Evolutionary conservation across 75 land plant genomes (phyloP).

Genomic region (Ceratopteris richardii): DNA sequence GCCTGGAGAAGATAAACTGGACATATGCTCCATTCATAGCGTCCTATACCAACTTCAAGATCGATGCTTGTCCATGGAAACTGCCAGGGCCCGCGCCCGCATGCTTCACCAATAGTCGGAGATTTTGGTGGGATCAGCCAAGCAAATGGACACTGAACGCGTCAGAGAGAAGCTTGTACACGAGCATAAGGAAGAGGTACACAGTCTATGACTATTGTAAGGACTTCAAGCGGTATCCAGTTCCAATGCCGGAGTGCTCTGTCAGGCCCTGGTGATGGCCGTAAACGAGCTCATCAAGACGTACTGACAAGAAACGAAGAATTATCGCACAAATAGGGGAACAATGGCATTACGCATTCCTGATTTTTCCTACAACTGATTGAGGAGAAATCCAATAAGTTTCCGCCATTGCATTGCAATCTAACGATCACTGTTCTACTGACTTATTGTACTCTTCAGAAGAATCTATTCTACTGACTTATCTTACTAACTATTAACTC

Average conservation of each 20-base stretch:
- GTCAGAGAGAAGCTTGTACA: constrained; percentile 18
- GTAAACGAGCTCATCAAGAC: too few species aligned
- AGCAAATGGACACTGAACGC: constrained; percentile 19
- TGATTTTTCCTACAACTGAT: too few species aligned
- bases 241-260: constrained; percentile 34
- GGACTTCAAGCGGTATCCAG: constrained; percentile 24
- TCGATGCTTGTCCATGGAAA: constrained; percentile 46
- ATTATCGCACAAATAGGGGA: too few species aligned
- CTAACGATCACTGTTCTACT: too few species aligned
- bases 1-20: constrained; percentile 74
- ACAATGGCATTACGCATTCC: too few species aligned
- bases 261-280: background rate
- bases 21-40: constrained; percentile 60
- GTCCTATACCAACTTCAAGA: constrained; percentile 46
- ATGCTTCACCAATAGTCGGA: constrained; percentile 5
- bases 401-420: too few species aligned
- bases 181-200: constrained; percentile 20
- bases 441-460: too few species aligned
- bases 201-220: constrained; percentile 47
- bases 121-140: constrained; percentile 37
- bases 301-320: too few species aligned
- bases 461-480: too few species aligned
- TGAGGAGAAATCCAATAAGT: too few species aligned
- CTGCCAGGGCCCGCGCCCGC: constrained; percentile 15
- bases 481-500: too few species aligned